Evolutionary conservation across 164 flowering plant species (phyloP), one percentile per base, ranked within the genome.

Genomic region (Pachysandra terminalis): DNA sequence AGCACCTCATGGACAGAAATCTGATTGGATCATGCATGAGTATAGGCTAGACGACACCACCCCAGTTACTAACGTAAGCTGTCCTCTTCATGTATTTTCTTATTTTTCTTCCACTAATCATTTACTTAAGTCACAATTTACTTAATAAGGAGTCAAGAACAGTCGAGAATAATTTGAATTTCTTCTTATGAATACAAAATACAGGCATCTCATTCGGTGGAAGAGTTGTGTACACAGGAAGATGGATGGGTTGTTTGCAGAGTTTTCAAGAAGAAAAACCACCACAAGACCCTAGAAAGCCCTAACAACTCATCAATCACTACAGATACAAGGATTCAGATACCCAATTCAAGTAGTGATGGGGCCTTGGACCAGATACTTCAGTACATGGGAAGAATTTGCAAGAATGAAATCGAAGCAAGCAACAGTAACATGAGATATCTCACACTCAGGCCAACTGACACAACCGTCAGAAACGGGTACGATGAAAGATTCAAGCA

Each of bases 11-110:
- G 76, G 76, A 45, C 72, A 68, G 23, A 73, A 73, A 51, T 68
- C 76, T 8, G 72, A 73, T 53, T 73, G 76, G 76, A 73, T 73
- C 57, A 73, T 73, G 76, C 76, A 73, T 41, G 76, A 73, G 24
- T 73, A 73, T 54, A 69, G 76, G 22, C 72, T 73, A 1, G 64
- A 63, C 22, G 76, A 73, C 48, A 23, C 6, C 49, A 26, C 16
- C 22, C 51, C 32, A 40, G 52, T 40, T 35, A 48, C 55, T 27
- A 26, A 63, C 9, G 67, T 64, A 64, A 53, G 68, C 21, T 48
- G 27, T 49, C 3, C 13, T 69, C 16, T 19, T 13, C 9, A 35
- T 61, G n/a, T 24, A 32, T 52, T 16, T 5, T 48, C 25, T 58
- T 9, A 10, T 41, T 24, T 0, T 64, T 23, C 3, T 23, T 51